These are phyloP conservation scores for Zalerion maritima DNA, from an alignment of 495 filamentous ascomycete genomes.

Conservation along the genomic window DNA sequence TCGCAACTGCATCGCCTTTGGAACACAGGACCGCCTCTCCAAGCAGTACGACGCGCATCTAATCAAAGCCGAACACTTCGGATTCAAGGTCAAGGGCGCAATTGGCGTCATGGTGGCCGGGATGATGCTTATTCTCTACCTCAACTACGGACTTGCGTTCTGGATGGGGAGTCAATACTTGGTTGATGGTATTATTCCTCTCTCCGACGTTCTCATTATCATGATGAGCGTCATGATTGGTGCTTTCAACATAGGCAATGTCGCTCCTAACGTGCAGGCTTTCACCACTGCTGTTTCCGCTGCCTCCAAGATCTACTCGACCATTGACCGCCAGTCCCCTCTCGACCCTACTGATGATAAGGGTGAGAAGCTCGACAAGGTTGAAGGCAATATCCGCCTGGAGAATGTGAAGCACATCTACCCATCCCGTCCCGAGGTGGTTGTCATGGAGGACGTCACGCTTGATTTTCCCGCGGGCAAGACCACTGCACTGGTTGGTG, in stretches of 20 bases:
- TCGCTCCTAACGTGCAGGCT: constrained; percentile 71
- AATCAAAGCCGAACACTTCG: constrained; percentile 55
- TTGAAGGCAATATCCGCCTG: constrained; percentile 72
- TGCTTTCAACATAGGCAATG: constrained; percentile 79
- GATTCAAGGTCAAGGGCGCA: constrained; percentile 55
- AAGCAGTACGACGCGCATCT: constrained; percentile 70
- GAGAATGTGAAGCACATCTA: constrained; percentile 81
- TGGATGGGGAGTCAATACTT: constrained; percentile 85
- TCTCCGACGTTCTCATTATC: constrained; percentile 55
- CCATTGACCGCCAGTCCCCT: constrained; percentile 82
- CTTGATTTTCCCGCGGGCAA: constrained; percentile 72
- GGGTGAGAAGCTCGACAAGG: constrained; percentile 53
- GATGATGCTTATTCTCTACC: constrained; percentile 71
- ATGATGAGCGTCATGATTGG: constrained; percentile 83
- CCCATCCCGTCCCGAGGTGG: constrained; percentile 78
- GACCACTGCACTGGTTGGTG: constrained; percentile 72
- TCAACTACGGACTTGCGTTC: constrained; percentile 86
- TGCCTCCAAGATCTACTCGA: constrained; percentile 77
- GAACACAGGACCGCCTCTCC: constrained; percentile 78
- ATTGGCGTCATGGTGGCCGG: constrained; percentile 63
- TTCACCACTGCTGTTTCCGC: constrained; percentile 73
- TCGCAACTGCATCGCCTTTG: constrained; percentile 84
- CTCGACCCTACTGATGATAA: constrained; percentile 61
- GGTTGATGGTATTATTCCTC: constrained; percentile 44
- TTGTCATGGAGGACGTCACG: constrained; percentile 69